Evolutionary conservation across 1,139 yeast genomes (phyloP), one percentile per base, ranked within the genome.

Genomic region (Kluyveromyces sp.): DNA sequence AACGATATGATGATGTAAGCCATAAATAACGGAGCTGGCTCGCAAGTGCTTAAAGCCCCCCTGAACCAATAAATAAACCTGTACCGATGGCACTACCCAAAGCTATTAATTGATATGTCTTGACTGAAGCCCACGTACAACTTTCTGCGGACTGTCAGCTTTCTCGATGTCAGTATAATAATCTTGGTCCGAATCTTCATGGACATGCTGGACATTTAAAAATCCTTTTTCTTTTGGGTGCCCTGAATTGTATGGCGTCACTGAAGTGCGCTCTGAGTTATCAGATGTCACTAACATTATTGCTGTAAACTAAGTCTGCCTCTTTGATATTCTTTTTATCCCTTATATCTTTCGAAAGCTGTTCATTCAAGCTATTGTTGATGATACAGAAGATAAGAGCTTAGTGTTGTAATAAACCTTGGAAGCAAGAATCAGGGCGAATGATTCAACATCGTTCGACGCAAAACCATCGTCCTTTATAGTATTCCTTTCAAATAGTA

Each of bases 61-160:
- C 79, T 4, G 77, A 66, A 42, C 79, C 78, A 46, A 76, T 70
- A 48, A 76, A 72, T 45, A 77, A 61, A 36, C 81, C 81, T 2
- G 81, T 75, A 30, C 81, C 81, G 27, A 77, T 66, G 38, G 77
- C 68, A 30, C 79, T 78, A 28, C 80, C 81, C 42, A 77, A 68
- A 32, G 80, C 76, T 43, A 77, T 72, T 75, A 80, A 72, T 59
- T 78, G 83, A 80, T 65, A 54, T 80, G 86, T 58, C 81, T 69
- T 34, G 72, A 64, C 57, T 72, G 68, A 48, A 75, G 63, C 3
- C 70, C 69, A 52, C 45, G 31, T 8, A 38, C 38, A n/a, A 37
- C 25, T 37, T 39, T 33, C 5, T 29, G 39, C 26, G 30, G 43
- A 25, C 7, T 30, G 21, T 40, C 34, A 15, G 21, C 26, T 3